phyloP scores from a whole-genome alignment of 768 basidiomycete genomes.

The Tephrocybe sp. region DNA sequence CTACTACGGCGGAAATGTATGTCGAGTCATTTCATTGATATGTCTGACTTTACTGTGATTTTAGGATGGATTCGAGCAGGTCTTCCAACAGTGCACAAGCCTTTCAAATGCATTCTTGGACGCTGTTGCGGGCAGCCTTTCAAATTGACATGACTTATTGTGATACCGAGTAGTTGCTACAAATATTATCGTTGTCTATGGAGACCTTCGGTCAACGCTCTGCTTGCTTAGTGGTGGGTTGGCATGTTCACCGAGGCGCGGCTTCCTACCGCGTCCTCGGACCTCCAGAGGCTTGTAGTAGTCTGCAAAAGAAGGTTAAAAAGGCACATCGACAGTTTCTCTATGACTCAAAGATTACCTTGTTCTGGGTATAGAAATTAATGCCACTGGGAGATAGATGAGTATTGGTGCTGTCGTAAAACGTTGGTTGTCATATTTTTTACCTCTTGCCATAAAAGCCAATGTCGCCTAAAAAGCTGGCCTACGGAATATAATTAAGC shows the following conservation, averaged over 20 bases:
- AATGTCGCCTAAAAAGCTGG: slow-evolving; percentile 80
- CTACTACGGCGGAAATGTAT: slow-evolving; percentile 73
- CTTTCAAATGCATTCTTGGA: slow-evolving; percentile 84
- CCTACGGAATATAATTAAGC: slow-evolving; percentile 35
- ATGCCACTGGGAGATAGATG: slow-evolving; percentile 56
- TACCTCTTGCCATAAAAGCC: slow-evolving; percentile 90
- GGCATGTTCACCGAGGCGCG: slow-evolving; percentile 89
- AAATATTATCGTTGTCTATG: no score
- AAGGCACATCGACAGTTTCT: background rate
- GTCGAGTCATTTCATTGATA: slow-evolving; percentile 21
- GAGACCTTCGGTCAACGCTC: background rate
- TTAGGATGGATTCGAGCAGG: slow-evolving; percentile 67
- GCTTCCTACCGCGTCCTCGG: slow-evolving; percentile 78
- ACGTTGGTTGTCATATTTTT: slow-evolving; percentile 17
- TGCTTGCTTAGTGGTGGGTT: slow-evolving; percentile 55
- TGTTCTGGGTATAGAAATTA: slow-evolving; percentile 96
- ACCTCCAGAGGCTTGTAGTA: slow-evolving; percentile 89
- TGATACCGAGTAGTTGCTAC: no score
- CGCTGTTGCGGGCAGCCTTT: slow-evolving; percentile 45
- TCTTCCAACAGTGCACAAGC: slow-evolving; percentile 73
- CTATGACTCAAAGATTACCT: slow-evolving; percentile 42
- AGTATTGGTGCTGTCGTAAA: background rate
- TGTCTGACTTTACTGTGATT: background rate
- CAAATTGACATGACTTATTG: no score
- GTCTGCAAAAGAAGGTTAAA: slow-evolving; percentile 49